Base-by-base conservation (phyloP, 441 rosid species). In the Arabidopsis hybrid region DNA sequence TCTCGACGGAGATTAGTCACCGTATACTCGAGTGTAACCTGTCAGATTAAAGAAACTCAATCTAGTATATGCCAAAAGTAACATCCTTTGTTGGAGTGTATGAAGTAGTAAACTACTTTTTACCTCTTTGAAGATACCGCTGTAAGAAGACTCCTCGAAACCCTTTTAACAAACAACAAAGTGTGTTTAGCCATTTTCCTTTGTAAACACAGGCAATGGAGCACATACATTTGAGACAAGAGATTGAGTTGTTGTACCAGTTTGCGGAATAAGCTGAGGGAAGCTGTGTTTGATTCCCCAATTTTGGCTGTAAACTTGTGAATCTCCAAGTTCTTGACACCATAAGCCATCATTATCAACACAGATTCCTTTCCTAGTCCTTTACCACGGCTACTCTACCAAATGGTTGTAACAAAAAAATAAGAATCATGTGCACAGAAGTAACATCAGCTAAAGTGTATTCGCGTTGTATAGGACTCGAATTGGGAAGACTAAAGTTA, bases 301-400 rank as follows among this genome's bases (percentile, higher is more conserved):
- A 95, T 87, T 79, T 95, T 95, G 60, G 83, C 92, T 59, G 86
- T 82, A 69, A 92, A 92, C 64, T 79, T 52, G 56, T 78, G 88
- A 70, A 88, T 88, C 79, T 86, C 90, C 58, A 86, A 86, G 73
- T 69, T 83, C 71, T 87, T 80, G 50, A 88, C 74, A 35, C 95
- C 88, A 79, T 88, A 88, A 79, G 85, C 89, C 97, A 92, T 92
- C 98, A 92, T 95, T 85, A 85, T 82, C 83, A 88, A 65, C 35
- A 91, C 92, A 46, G 96, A 74, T 82, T 86, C 99, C 84, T 92
- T 89, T 67, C 95, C 95, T 43, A 95, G 79, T 73, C 98, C 97
- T 85, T 91, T 92, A 72, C 95, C 93, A 68, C 89, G 97, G 83
- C 99, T 91, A 84, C 71, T 82, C 90, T 86, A 88, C 82, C 89